These are phyloP conservation scores for Penicillium simplicissimum DNA, from an alignment of 495 filamentous ascomycete species.

Conservation along the genomic window DNA sequence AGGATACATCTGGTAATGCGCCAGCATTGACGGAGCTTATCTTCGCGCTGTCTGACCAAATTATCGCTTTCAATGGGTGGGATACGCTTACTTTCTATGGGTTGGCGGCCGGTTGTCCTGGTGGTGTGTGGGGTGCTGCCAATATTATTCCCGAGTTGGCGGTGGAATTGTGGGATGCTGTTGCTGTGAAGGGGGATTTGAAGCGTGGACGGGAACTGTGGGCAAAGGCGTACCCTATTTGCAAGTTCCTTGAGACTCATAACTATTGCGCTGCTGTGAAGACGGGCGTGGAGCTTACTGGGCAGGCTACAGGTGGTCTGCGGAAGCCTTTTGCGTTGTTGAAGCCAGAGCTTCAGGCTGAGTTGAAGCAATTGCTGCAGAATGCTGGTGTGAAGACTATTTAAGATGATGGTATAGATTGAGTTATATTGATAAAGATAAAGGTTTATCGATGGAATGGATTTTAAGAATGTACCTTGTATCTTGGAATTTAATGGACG, in stretches of 20 bases:
- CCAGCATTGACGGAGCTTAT: slow-evolving; percentile 38
- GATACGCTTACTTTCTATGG: slow-evolving; percentile 43
- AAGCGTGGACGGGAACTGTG: slow-evolving; percentile 35
- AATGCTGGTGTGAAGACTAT: slow-evolving; percentile 37
- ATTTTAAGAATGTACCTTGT: not conserved
- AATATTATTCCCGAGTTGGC: slow-evolving; percentile 41
- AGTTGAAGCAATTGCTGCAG: slow-evolving; percentile 31
- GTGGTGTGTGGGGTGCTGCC: slow-evolving; percentile 39
- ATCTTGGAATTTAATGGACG: not conserved
- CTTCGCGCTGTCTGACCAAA: slow-evolving; percentile 31
- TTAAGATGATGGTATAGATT: not conserved
- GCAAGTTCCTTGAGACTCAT: slow-evolving; percentile 40
- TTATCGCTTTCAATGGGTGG: slow-evolving; percentile 40
- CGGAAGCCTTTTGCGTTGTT: slow-evolving; percentile 37
- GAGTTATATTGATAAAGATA: not conserved
- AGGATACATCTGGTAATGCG: slow-evolving; percentile 42
- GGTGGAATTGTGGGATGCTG: slow-evolving; percentile 36
- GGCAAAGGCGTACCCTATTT: slow-evolving; percentile 37
- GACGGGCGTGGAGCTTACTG: slow-evolving; percentile 38
- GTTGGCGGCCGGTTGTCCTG: slow-evolving; percentile 31
- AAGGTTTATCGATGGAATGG: not conserved
- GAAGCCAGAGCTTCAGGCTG: slow-evolving; percentile 24
- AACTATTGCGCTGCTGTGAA: slow-evolving; percentile 38
- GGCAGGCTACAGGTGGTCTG: slow-evolving; percentile 34
- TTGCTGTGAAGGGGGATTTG: slow-evolving; percentile 33